Conservation (phyloP, 75 land plant species). For the Cunninghamia lanceolata region DNA sequence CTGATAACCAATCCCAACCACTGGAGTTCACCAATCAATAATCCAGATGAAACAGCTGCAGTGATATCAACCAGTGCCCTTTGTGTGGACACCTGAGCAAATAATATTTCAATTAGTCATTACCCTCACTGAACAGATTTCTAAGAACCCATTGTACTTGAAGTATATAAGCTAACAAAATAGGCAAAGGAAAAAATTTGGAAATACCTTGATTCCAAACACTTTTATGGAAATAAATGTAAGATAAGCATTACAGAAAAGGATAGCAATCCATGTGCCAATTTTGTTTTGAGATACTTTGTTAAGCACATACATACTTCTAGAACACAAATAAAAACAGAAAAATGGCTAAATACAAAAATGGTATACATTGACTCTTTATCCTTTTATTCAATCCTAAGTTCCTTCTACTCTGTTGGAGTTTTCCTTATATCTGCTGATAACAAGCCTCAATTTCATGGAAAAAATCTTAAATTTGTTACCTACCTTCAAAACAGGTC, state of each 20-base stretch:
- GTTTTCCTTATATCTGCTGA: background rate
- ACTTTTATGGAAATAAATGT: background rate
- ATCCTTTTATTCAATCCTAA: background rate
- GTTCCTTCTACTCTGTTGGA: background rate
- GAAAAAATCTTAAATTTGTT: background rate
- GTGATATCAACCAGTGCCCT: slow-evolving; percentile 84
- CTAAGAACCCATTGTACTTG: background rate
- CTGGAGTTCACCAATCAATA: slow-evolving; percentile 84
- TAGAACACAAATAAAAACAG: background rate
- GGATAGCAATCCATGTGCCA: background rate
- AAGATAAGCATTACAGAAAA: background rate
- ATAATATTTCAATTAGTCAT: background rate
- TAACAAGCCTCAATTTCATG: background rate
- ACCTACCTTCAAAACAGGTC: slow-evolving; percentile 88
- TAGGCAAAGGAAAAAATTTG: background rate
- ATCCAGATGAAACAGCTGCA: slow-evolving; percentile 71
- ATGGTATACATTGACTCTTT: background rate
- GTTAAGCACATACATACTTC: background rate
- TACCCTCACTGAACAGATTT: background rate
- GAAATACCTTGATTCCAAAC: background rate
- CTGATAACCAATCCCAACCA: slow-evolving; percentile 84
- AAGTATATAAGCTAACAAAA: background rate
- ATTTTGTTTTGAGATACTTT: background rate
- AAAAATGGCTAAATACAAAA: background rate
- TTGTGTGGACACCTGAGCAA: slow-evolving; percentile 70